These are phyloP conservation scores for Thuidium tamariscinum DNA, from an alignment of 225 moss, liverwort and hornwort genomes.

Conservation along the genomic window DNA sequence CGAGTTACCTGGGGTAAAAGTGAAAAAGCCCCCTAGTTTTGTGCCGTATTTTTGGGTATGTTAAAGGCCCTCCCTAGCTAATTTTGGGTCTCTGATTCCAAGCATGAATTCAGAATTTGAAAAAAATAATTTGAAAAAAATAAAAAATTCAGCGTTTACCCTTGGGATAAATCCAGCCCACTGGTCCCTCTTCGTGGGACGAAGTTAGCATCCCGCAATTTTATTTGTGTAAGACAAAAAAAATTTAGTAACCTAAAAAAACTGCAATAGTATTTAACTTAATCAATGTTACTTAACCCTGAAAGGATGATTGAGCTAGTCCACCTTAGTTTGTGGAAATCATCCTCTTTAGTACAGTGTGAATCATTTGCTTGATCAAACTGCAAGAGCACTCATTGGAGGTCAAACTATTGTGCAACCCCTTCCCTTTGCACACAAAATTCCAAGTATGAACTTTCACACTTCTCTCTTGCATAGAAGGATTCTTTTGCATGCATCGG, in stretches of 20 bases:
- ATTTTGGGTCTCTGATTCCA: too few relatives aligned
- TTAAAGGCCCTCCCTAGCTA: too few relatives aligned
- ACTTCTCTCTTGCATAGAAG: background rate
- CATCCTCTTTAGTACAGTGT: background rate
- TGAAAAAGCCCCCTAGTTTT: too few relatives aligned
- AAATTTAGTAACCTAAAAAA: background rate
- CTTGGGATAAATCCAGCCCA: too few relatives aligned
- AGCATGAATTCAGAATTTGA: too few relatives aligned
- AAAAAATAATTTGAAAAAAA: too few relatives aligned
- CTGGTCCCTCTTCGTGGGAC: too few relatives aligned
- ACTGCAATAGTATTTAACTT: background rate
- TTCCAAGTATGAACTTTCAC: background rate
- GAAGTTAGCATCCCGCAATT: too few relatives aligned
- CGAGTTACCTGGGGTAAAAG: too few relatives aligned
- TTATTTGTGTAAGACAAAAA: too few relatives aligned
- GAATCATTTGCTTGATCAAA: background rate
- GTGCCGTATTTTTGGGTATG: too few relatives aligned
- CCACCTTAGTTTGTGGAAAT: background rate
- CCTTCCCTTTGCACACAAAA: background rate
- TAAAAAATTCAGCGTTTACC: too few relatives aligned
- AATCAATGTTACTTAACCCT: background rate
- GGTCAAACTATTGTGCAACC: background rate
- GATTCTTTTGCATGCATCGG: background rate
- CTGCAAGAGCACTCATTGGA: accelerated
- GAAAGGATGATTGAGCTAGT: background rate